Evolutionary conservation across 352 stramenopile species (phyloP), one percentile per base, ranked within the genome.

Genomic region (Pythium guiyangense): DNA sequence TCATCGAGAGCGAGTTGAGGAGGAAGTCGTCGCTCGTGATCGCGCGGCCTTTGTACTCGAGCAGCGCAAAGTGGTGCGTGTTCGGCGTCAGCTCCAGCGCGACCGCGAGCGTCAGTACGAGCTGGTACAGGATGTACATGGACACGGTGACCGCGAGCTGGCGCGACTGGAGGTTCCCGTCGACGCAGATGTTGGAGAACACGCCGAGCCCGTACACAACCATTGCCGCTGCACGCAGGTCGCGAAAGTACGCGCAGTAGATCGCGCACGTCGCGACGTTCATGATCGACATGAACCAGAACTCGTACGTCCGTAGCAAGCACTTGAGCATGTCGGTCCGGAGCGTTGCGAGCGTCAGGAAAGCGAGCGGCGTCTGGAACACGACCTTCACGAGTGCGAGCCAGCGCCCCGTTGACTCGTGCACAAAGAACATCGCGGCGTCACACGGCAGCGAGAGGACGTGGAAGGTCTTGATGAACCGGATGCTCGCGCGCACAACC

Each of bases 1-100:
- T 22, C 3, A 45, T 64, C 35, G 48, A 12, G 29, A 67, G 35
- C 15, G 61, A 50, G n/a, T 67, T 55, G 43, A 62, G 11, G 54
- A 67, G 35, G 14, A 55, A 49, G 39, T 61, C 59, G 9, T 39
- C 43, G 4, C 45, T 57, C 20, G 48, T 43, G 4, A 57, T 52
- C 1, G 37, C 15, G 20, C 26, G 59, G 18, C 25, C 34, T 4
- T n/a, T 20, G 17, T 35, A 45, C 17, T 26, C 50, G 45, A 61
- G 46, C 1, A 51, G 15, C 3, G 44, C 25, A 0, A 29, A 17
- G 4, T 12, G 18, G 48, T 61, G 55, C 4, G 55, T 55, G 8
- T 29, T 18, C 5, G 46, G 46, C 12, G 48, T 54, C 20, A 61
- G 22, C 26, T 50, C 31, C 17, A 61, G 31, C 26, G 39, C 6